Conservation (phyloP, 805 yeast species). For the Saccharomycopsis selenospora region DNA sequence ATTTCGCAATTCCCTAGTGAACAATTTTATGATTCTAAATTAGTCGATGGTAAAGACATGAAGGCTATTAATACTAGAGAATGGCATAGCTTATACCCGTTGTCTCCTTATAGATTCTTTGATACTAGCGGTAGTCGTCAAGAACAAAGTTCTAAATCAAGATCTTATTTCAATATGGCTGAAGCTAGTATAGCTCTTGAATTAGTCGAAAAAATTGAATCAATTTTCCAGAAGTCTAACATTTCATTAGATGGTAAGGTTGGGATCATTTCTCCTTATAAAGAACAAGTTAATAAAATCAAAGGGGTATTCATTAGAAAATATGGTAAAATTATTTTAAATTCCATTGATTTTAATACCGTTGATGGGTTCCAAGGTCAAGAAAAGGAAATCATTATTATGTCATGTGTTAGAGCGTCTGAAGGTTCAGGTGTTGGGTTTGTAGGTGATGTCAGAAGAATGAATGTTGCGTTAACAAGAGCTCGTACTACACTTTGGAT, state of each 20-base stretch:
- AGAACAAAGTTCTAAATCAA: slow-evolving; percentile 51
- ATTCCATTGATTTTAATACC: slow-evolving; percentile 80
- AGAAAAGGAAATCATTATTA: slow-evolving; percentile 87
- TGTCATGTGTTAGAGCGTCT: slow-evolving; percentile 93
- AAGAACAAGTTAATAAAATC: slow-evolving; percentile 67
- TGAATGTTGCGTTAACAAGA: slow-evolving; percentile 96
- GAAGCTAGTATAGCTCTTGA: slow-evolving; percentile 75
- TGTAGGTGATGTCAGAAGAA: slow-evolving; percentile 82
- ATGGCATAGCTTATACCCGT: slow-evolving; percentile 60
- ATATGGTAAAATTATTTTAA: slow-evolving; percentile 57
- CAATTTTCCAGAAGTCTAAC: slow-evolving; percentile 35
- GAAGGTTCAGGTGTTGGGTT: slow-evolving; percentile 70
- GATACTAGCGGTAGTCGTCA: slow-evolving; percentile 61
- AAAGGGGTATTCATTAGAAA: slow-evolving; percentile 47
- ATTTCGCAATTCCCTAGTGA: slow-evolving; percentile 81
- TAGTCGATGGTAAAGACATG: slow-evolving; percentile 78
- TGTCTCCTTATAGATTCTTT: slow-evolving; percentile 75
- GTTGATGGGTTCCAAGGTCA: slow-evolving; percentile 99
- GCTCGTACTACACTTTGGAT: slow-evolving; percentile 91
- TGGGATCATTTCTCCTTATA: slow-evolving; percentile 92
- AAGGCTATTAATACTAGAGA: slow-evolving; percentile 47
- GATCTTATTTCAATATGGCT: slow-evolving; percentile 59
- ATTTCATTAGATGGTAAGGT: slow-evolving; percentile 59
- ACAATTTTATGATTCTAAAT: slow-evolving; percentile 67
- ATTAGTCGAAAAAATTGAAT: slow-evolving; percentile 48